Base-by-base conservation (phyloP, 805 yeast genomes). In the Saturnispora saitoi region DNA sequence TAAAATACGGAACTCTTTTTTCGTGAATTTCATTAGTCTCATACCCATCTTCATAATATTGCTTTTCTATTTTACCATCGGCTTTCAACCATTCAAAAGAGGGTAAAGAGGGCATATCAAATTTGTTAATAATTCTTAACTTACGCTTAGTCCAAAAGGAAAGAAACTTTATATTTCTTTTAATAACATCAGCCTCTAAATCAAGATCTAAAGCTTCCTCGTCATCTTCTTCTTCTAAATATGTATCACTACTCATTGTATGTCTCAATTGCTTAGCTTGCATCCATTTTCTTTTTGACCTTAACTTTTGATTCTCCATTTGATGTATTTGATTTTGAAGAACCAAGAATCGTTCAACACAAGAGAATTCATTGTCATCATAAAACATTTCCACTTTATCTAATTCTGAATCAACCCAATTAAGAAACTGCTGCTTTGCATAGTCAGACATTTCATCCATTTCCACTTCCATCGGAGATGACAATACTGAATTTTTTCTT, bases 311-410 rank as follows among this genome's bases (percentile, higher is more conserved):
- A 40, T 81, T 82, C 41, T 77, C 70, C 48, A 84, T 60, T 56
- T 81, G 82, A 49, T 73, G 73, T 40, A 88, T 60, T 62, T 87
- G 95, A 55, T 78, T 85, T 59, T 83, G 85, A 20, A 87, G 59
- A 4, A 81, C 58, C 11, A 79, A 62, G 54, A 75, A 82, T 49
- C 91, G 69, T 49, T 76, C 77, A 40, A 78, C 70, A 1, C 77
- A 78, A 22, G 77, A 83, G 28, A 70, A 68, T 56, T 86, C 95
- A 54, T 73, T 78, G 29, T 73, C 77, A 40, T 61, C 68, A 61
- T 75, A 87, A 58, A 87, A 87, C 0, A 31, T 43, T 34, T 84
- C 80, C 8, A 86, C 81, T 61, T 80, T 83, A 4, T 46, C 53
- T 24, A 82, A 67, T 60, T 87, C 83, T 0, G 56, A 47, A 48